Percentiles rank a stretch among this genome's conserved stretches.
Evolutionary conservation across 768 basidiomycete genomes (phyloP).

Genomic region (Mycena amicta): DNA sequence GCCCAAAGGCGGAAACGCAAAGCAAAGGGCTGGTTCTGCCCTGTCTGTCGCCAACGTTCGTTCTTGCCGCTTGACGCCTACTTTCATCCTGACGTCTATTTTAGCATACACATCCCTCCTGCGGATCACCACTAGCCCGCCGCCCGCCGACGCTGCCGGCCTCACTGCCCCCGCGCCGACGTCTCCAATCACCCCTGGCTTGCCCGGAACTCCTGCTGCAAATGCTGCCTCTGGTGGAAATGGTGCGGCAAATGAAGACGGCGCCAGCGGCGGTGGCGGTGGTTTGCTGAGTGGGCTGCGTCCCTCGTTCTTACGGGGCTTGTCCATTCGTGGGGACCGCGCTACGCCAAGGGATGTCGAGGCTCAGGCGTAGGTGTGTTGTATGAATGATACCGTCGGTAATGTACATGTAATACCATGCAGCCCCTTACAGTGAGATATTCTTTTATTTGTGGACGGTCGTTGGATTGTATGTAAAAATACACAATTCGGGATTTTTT

Average conservation of each 20-base stretch:
- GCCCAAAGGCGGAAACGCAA: slow-evolving; percentile 79
- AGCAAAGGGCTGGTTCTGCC: slow-evolving; percentile 97
- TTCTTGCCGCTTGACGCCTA: neutral
- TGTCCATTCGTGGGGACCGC: slow-evolving; percentile 16
- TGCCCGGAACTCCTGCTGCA: neutral
- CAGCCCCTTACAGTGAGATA: too few species aligned
- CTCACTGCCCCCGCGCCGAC: slow-evolving; percentile 20
- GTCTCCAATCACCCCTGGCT: slow-evolving; percentile 16
- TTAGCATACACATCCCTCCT: slow-evolving; percentile 76
- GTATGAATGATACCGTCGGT: neutral
- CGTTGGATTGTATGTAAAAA: too few species aligned
- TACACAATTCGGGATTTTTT: too few species aligned
- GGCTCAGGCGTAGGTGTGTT: slow-evolving; percentile 10
- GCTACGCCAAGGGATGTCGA: slow-evolving; percentile 15
- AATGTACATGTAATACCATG: too few species aligned
- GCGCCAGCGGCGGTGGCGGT: slow-evolving; percentile 14
- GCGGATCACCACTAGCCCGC: slow-evolving; percentile 73
- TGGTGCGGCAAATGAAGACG: too few species aligned
- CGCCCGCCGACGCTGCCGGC: slow-evolving; percentile 36
- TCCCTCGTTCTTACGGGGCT: slow-evolving; percentile 35
- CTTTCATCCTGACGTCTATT: neutral
- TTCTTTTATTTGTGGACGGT: too few species aligned
- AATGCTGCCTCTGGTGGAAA: too few species aligned
- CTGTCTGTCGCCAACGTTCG: slow-evolving; percentile 90
- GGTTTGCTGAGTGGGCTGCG: slow-evolving; percentile 26